A percentile compares a stretch with the other conserved stretches of the same genome.
phyloP scores from a whole-genome alignment of 2,329 filamentous ascomycete genomes.

The Aspergillus oerlinghausenensis region DNA sequence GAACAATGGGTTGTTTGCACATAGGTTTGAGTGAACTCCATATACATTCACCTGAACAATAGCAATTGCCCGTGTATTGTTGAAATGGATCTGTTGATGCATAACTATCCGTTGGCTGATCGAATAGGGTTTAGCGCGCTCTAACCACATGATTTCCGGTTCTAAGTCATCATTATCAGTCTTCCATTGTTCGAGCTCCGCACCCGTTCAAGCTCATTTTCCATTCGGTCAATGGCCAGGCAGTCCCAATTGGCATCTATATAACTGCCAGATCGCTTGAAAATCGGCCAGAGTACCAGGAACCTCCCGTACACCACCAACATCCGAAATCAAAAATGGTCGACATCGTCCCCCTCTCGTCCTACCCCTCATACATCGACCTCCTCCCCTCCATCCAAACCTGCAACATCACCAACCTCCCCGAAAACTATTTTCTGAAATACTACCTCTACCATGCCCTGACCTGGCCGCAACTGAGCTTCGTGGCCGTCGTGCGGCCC shows the following conservation, averaged over 20 bases:
- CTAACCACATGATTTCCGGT: neutral
- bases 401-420: constrained; percentile 97
- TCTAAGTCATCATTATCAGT: constrained; percentile 2
- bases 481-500: constrained; percentile 89
- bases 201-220: neutral
- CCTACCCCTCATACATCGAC: constrained; percentile 64
- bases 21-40: neutral
- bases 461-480: constrained; percentile 95
- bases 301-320: constrained; percentile 1
- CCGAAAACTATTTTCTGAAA: constrained; percentile 99
- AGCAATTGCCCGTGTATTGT: neutral
- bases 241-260: neutral
- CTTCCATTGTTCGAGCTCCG: neutral
- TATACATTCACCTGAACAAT: neutral
- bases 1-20: too few relatives aligned
- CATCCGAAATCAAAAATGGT: constrained; percentile 34
- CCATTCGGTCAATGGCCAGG: neutral
- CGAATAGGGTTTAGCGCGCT: neutral
- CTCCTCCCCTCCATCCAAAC: constrained; percentile 85
- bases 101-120: neutral
- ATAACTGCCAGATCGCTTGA: neutral
- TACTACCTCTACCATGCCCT: constrained; percentile 99
- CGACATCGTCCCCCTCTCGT: constrained; percentile 46
- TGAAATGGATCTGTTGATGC: neutral
- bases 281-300: neutral